These are phyloP conservation scores for Stagonosporopsis rhizophila DNA, from an alignment of 2,329 filamentous ascomycete genomes.

Conservation along the genomic window DNA sequence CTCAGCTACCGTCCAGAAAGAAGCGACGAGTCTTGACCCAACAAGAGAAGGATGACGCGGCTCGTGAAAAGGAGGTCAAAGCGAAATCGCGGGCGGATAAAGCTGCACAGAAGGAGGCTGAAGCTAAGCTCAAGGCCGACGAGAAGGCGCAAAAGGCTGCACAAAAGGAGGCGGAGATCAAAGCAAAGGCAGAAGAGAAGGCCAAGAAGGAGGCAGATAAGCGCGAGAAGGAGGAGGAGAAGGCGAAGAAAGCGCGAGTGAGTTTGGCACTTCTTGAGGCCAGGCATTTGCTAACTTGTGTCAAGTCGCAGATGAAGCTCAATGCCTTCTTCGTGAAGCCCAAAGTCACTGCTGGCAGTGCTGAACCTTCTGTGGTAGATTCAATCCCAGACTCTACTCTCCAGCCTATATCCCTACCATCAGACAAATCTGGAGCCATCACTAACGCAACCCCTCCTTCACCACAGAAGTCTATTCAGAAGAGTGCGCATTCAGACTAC, in stretches of 20 bases:
- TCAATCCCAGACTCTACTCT: constrained; percentile 42
- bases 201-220: constrained; percentile 56
- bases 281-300: constrained; percentile 25
- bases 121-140: constrained; percentile 47
- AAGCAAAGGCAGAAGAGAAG: constrained; percentile 49
- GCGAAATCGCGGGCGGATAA: constrained; percentile 47
- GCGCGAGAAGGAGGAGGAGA: constrained; percentile 53
- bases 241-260: constrained; percentile 51
- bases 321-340: constrained; percentile 56
- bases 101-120: constrained; percentile 45
- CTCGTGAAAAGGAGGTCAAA: constrained; percentile 49
- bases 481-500: constrained; percentile 51
- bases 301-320: constrained; percentile 51
- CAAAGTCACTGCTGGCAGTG: constrained; percentile 41
- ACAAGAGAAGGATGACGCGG: constrained; percentile 52
- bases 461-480: constrained; percentile 42
- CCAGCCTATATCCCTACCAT: constrained; percentile 35
- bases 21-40: constrained; percentile 54
- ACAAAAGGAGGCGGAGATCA: constrained; percentile 47
- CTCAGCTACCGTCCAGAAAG: constrained; percentile 50
- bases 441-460: constrained; percentile 42
- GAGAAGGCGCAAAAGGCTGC: constrained; percentile 45
- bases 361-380: constrained; percentile 40
- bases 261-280: constrained; percentile 29
- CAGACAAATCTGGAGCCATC: constrained; percentile 25